Conservation (phyloP, 2,329 filamentous ascomycete species). For the Pezicula neosporulosa region DNA sequence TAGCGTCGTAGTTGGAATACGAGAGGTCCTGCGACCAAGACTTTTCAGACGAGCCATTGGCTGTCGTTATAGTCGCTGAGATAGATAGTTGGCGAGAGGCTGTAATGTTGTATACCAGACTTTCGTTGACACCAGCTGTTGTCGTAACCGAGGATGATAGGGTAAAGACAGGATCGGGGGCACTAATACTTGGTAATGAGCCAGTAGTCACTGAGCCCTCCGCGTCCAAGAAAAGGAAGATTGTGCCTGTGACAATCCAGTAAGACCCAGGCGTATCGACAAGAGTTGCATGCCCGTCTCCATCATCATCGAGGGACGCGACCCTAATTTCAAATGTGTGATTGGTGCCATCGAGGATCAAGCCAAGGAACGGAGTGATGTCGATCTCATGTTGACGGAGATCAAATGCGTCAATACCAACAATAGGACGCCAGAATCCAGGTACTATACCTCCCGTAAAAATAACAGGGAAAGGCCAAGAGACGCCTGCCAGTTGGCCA, state of each 20-base stretch:
- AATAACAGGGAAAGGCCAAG: slow-evolving; percentile 76
- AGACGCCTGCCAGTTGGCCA: slow-evolving; percentile 63
- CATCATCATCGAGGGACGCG: slow-evolving; percentile 55
- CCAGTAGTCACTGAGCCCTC: slow-evolving; percentile 47
- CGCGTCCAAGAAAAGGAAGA: slow-evolving; percentile 67
- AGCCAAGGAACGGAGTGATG: slow-evolving; percentile 67
- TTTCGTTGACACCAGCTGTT: slow-evolving; percentile 49
- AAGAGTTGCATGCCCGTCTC: slow-evolving; percentile 40
- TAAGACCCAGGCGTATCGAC: slow-evolving; percentile 53
- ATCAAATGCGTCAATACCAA: slow-evolving; percentile 74
- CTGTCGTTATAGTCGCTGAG: slow-evolving; percentile 44
- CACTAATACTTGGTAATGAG: slow-evolving; percentile 25
- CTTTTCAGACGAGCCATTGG: slow-evolving; percentile 34
- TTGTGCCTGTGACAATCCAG: slow-evolving; percentile 73
- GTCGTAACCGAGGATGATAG: slow-evolving; percentile 42
- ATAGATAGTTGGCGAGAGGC: slow-evolving; percentile 51
- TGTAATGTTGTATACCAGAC: slow-evolving; percentile 51
- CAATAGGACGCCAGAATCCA: slow-evolving; percentile 70
- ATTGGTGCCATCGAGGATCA: slow-evolving; percentile 58
- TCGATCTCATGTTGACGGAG: slow-evolving; percentile 75
- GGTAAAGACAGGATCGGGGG: slow-evolving; percentile 37
- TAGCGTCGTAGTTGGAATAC: slow-evolving; percentile 48
- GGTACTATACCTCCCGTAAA: slow-evolving; percentile 77
- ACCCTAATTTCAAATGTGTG: slow-evolving; percentile 67
- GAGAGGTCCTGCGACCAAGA: slow-evolving; percentile 55